Evolutionary conservation across 2,329 filamentous ascomycete species (phyloP), one percentile per base, ranked within the genome.

Genomic region (Fusarium chaquense): DNA sequence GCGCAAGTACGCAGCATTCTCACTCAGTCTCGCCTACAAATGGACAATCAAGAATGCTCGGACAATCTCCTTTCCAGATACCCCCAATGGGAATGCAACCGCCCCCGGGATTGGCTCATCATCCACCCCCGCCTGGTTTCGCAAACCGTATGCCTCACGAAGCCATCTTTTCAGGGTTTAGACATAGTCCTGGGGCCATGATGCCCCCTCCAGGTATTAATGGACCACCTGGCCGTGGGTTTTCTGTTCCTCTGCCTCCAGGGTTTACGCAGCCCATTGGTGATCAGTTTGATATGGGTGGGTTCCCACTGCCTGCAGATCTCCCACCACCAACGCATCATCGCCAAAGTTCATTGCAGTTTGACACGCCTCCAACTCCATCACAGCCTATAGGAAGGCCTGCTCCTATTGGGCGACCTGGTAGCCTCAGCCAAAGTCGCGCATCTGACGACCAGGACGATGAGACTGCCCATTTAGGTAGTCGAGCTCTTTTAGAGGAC

Each of bases 351-450:
- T 97, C 93, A 8, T 85, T 84, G 15, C 90, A 90, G 15, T 89
- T 90, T 65, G 91, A 94, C n/a, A 71, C 79, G 6, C 76, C 81
- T 10, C 79, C 81, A 28, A 79, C 84, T 13, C 83, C 88, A 56
- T 85, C 90, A 35, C 90, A 93, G 67, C 92, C 93, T 2, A 95
- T 97, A 65, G 87, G 91, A 46, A 88, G 94, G 56, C 95, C 94
- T 28, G 89, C 92, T 26, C 95, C 95, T 1, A 98, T 98, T 68
- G 93, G 95, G 67, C 88, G 94, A 35, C 95, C 96, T 1, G 90
- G 90, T 18, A 97, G 94, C 77, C 88, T 88, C 26, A 85, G 85
- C 18, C 84, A 87, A 47, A 86, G 86, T 16, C 84, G 84, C 45
- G 81, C 82, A 51, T 74, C 73, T 49, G 84, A 85, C 28, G 81